Base-by-base conservation (phyloP, 306 rosid species). In the Cicer yamashitae region DNA sequence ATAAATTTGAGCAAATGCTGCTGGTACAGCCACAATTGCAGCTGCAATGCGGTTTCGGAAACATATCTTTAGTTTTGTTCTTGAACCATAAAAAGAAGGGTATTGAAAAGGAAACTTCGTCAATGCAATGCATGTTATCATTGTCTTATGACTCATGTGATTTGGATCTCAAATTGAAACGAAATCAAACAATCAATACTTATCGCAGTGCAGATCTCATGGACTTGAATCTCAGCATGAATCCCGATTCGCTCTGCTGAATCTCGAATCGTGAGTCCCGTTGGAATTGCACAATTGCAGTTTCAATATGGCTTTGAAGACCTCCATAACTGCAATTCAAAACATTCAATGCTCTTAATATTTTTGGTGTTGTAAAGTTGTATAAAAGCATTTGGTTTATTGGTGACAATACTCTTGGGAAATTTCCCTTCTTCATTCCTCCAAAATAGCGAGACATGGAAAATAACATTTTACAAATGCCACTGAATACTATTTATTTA, bases 351-450 rank as follows among this genome's bases (percentile, higher is more conserved):
- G 46, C 47, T 76, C 25, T 50, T 38, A 47, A 44, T 46, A 40
- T 0, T 6, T 38, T 64, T 22, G 38, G 25, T 46, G 13, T 12
- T 53, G 30, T 50, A 37, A 56, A 74, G 15, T 40, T 62, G 11
- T 71, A 30, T 17, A 2, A 52, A 68, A 74, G 53, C 18, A 18
- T 72, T 17, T 43, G 44, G 59, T 56, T 73, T 45, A 38, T 59
- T 13, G 20, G 5, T 77, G 50, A 56, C 44, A 44, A 20, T 10
- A 14, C 25, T n/a, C 43, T 7, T 58, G 61, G 13, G 54, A 76
- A 66, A 50, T 46, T 62, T 13, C 34, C 62, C 30, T 47, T 62
- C 14, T 66, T 44, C 74, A 45, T 61, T 68, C 17, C 15, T 54
- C 44, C 58, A 8, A 54, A 67, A 39, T 69, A 38, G 59, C 10